Base-by-base conservation (phyloP, 257 asterid genomes). In the Perilla frutescens region DNA sequence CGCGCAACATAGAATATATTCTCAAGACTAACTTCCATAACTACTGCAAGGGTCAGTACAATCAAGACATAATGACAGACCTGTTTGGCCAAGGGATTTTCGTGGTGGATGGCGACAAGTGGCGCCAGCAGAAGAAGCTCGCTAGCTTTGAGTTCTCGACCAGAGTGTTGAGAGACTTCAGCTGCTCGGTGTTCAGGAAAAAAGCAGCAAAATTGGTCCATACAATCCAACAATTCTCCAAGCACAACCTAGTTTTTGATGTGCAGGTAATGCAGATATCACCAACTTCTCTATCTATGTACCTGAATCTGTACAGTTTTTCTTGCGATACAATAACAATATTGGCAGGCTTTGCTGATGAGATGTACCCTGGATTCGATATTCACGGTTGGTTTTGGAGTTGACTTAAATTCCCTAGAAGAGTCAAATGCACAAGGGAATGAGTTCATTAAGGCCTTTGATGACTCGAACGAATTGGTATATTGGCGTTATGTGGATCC, bases 361-460 rank as follows among this genome's bases (percentile, higher is more conserved):
- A 87, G 84, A 81, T 81, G 86, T 82, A 84, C 91, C 3, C 76
- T 88, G 64, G 96, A 92, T 51, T 88, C 96, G 0, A 87, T 90
- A 55, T 92, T 88, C 78, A 87, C 82, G 81, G 96, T 92, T 77
- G 97, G 91, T 6, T 89, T 91, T 54, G 97, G 93, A 63, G 88
- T 87, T 0, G 97, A 88, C 45, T 66, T 90, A 44, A 83, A 90
- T 50, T 84, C 91, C 75, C n/a, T 88, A 13, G 70, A 81, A 8
- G 92, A 87, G 70, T 81, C 91, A 50, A 78, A 83, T 40, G 80
- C 66, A 50, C 87, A 83, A 60, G 90, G 87, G 29, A 79, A 58
- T 34, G 39, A 74, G 44, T 87, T 89, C 36, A 89, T 77, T 62
- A 83, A 81, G 80, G 96, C 95, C n/a, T 85, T 89, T 48, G 97